phyloP scores from a whole-genome alignment of 73 alveolate species.

The Paramecium sonneborni region DNA sequence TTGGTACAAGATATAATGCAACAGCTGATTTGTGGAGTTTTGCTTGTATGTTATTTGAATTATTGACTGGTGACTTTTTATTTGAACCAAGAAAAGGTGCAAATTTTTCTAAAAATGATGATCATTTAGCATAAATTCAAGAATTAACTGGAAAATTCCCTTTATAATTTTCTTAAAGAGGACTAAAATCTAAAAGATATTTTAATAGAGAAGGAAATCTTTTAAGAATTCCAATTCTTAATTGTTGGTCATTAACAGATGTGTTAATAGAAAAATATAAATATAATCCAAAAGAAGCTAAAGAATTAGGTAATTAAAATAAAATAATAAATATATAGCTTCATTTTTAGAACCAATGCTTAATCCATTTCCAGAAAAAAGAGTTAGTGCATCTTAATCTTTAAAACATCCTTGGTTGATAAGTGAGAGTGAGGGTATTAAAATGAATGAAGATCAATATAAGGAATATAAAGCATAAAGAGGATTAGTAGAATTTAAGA shows the following conservation, averaged over 20 bases:
- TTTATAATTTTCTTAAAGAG: conserved; percentile 86
- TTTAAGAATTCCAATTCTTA: conserved; percentile 79
- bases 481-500: neutral
- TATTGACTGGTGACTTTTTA: conserved; percentile 98
- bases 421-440: neutral
- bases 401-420: conserved; percentile 37
- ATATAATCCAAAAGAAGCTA: conserved; percentile 56
- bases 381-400: conserved; percentile 64
- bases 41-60: conserved; percentile 97
- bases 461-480: neutral
- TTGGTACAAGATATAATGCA: conserved; percentile 93
- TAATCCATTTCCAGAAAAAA: conserved; percentile 59
- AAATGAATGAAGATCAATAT: conserved; percentile 30
- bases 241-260: conserved; percentile 83
- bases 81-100: conserved; percentile 97
- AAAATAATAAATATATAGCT: neutral
- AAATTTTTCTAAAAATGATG: conserved; percentile 91
- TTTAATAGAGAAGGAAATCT: conserved; percentile 86
- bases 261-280: conserved; percentile 68
- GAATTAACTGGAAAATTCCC: conserved; percentile 96
- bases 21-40: conserved; percentile 98
- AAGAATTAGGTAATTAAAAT: conserved; percentile 10
- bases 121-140: conserved; percentile 93
- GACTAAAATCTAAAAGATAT: conserved; percentile 81
- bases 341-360: conserved; percentile 55